Evolutionary conservation across 257 asterid species (phyloP).

Genomic region (Solanum sejunctum): DNA sequence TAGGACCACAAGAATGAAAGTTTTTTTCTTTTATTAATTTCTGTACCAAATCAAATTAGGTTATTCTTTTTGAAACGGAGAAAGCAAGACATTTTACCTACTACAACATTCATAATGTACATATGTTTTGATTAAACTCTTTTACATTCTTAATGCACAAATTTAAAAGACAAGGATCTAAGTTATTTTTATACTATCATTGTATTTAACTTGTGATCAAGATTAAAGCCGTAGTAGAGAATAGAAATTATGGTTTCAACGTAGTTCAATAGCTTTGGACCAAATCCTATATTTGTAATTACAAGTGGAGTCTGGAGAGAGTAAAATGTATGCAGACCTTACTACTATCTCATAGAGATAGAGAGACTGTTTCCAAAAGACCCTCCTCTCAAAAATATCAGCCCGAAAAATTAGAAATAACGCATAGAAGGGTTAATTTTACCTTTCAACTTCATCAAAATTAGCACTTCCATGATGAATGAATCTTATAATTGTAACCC

Average conservation of each 20-base stretch:
- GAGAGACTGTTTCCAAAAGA: too few relatives aligned
- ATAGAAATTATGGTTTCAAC: too few relatives aligned
- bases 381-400: too few relatives aligned
- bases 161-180: background rate
- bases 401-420: background rate
- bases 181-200: background rate
- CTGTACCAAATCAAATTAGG: too few relatives aligned
- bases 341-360: too few relatives aligned
- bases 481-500: conserved; percentile 25
- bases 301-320: too few relatives aligned
- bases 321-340: too few relatives aligned
- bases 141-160: background rate
- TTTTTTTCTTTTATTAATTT: too few relatives aligned
- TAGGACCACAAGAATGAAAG: too few relatives aligned
- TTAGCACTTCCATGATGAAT: background rate
- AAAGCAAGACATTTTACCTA: background rate
- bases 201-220: background rate
- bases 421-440: background rate
- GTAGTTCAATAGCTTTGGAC: background rate
- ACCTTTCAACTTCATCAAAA: background rate
- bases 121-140: background rate
- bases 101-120: too few relatives aligned
- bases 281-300: background rate
- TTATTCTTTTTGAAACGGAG: too few relatives aligned
- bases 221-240: background rate